phyloP scores from a whole-genome alignment of 306 rosid species.

The Pterocarpus macrocarpus region DNA sequence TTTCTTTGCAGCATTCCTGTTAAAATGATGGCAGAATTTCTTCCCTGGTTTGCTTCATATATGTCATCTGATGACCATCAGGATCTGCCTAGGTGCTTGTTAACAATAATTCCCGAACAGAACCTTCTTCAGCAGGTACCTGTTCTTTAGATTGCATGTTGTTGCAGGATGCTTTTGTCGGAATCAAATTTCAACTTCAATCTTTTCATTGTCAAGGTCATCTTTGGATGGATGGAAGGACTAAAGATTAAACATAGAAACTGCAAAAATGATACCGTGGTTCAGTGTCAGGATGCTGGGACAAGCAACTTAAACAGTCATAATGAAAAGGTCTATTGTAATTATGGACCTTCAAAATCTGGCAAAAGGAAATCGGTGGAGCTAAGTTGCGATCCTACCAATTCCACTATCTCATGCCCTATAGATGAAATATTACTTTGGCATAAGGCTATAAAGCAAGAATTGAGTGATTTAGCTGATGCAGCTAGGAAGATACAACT shows the following conservation, averaged over 20 bases:
- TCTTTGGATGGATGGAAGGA: conserved; percentile 49
- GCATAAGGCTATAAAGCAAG: too few relatives aligned
- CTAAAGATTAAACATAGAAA: conserved; percentile 30
- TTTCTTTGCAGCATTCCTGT: conserved; percentile 98
- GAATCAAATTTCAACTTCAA: conserved; percentile 23
- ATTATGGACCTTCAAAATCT: neutral
- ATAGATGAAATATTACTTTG: too few relatives aligned
- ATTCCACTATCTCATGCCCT: conserved; percentile 17
- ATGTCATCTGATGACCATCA: conserved; percentile 81
- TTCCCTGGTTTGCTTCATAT: conserved; percentile 91
- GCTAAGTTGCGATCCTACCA: conserved; percentile 34
- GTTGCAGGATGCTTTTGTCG: neutral
- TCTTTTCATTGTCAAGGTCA: conserved; percentile 41
- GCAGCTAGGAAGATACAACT: conserved; percentile 44
- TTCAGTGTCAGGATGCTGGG: conserved; percentile 41
- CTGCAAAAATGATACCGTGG: conserved; percentile 31
- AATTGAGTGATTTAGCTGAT: too few relatives aligned
- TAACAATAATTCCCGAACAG: conserved; percentile 84
- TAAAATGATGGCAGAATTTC: conserved; percentile 90
- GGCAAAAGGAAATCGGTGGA: neutral
- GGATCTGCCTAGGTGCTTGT: conserved; percentile 77
- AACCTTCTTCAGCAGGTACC: conserved; percentile 92
- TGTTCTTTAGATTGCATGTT: neutral
- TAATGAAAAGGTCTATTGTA: conserved; percentile 41
- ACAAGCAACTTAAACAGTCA: neutral